Conservation (phyloP, 1,284 basidiomycete genomes). For the Pseudozyma pruni region DNA sequence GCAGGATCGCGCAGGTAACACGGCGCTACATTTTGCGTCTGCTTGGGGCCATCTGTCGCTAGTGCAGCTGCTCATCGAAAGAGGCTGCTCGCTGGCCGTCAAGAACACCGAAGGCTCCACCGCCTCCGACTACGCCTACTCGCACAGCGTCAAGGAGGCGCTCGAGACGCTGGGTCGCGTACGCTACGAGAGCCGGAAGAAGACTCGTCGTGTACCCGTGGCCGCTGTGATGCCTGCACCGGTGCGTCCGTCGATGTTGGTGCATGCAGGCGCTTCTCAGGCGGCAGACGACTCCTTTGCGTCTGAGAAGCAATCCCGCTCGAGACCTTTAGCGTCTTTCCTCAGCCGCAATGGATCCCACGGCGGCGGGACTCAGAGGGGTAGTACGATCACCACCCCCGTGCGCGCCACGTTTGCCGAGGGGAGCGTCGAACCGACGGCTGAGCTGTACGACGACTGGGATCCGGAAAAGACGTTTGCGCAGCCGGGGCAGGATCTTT, state of each 20-base stretch:
- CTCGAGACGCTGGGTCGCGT: slow-evolving; percentile 51
- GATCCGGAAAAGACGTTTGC: slow-evolving; percentile 47
- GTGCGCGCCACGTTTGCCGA: slow-evolving; percentile 20
- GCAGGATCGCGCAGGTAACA: slow-evolving; percentile 88
- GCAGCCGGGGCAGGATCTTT: slow-evolving; percentile 38
- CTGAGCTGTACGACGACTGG: slow-evolving; percentile 34
- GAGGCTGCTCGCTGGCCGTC: slow-evolving; percentile 81
- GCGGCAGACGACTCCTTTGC: slow-evolving; percentile 10
- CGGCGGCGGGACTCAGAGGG: slow-evolving; percentile 10
- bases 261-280: not conserved
- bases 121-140: slow-evolving; percentile 88
- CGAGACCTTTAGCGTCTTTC: slow-evolving; percentile 27
- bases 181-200: slow-evolving; percentile 40
- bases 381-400: slow-evolving; percentile 19
- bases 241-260: slow-evolving; percentile 2
- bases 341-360: slow-evolving; percentile 22
- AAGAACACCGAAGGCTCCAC: slow-evolving; percentile 91
- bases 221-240: slow-evolving; percentile 19
- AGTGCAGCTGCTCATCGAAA: slow-evolving; percentile 85
- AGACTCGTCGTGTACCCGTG: slow-evolving; percentile 18
- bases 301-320: slow-evolving; percentile 13
- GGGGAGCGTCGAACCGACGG: slow-evolving; percentile 3
- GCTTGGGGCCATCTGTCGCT: slow-evolving; percentile 71
- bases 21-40: slow-evolving; percentile 80
- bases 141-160: slow-evolving; percentile 45